Conservation (phyloP, 441 rosid genomes). For the Populus hybrid region DNA sequence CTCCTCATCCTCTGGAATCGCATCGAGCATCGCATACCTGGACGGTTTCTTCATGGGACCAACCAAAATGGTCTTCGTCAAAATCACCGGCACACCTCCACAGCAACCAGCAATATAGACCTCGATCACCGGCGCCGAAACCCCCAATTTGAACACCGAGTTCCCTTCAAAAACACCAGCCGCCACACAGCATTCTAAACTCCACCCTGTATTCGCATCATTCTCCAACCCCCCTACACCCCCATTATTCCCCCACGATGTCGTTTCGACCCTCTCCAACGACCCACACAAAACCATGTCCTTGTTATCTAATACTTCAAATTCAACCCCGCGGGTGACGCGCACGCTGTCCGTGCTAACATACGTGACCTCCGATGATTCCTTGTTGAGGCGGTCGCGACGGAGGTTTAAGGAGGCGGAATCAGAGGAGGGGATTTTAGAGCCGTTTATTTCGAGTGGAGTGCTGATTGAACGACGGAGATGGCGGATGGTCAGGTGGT, state of each 20-base stretch:
- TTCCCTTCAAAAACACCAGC: conserved; percentile 37
- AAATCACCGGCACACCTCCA: conserved; percentile 76
- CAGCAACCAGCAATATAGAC: conserved; percentile 88
- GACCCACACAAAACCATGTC: conserved; percentile 70
- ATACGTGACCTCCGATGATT: conserved; percentile 78
- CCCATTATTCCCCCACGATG: conserved; percentile 42
- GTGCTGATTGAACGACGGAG: conserved; percentile 66
- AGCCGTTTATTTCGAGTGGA: conserved; percentile 79
- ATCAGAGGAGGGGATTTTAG: conserved; percentile 57
- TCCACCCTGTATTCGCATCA: conserved; percentile 68
- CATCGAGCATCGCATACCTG: conserved; percentile 54
- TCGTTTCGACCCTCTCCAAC: conserved; percentile 60
- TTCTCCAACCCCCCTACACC: conserved; percentile 23
- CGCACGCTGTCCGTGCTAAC: conserved; percentile 80
- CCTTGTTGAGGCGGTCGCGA: conserved; percentile 70
- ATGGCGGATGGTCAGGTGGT: conserved; percentile 64
- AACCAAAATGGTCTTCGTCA: conserved; percentile 73
- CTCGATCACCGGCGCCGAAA: conserved; percentile 67
- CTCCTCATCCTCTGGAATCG: conserved; percentile 91
- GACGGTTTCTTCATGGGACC: conserved; percentile 64
- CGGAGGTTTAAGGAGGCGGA: conserved; percentile 61
- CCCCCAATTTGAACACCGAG: conserved; percentile 53
- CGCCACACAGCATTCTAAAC: conserved; percentile 70
- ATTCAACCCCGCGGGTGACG: conserved; percentile 71
- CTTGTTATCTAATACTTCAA: conserved; percentile 60